phyloP scores from a whole-genome alignment of 2,329 filamentous ascomycete species.

The Aureobasidium sp. region DNA sequence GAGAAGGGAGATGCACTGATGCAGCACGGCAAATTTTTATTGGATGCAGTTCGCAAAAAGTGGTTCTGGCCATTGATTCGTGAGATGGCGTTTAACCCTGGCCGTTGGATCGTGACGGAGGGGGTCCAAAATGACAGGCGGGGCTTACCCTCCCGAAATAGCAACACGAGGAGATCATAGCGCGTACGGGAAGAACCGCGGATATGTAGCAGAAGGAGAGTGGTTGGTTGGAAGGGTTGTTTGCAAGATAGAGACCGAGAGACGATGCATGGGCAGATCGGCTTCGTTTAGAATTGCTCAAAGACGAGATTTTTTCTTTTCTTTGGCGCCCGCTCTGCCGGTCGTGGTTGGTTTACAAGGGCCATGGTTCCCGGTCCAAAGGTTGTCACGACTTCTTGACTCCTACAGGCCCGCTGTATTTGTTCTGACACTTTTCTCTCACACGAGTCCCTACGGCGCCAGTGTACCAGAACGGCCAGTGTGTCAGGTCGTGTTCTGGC shows the following conservation, averaged over 20 bases:
- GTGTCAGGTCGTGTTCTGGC: conserved; percentile 1
- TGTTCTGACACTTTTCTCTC: not conserved
- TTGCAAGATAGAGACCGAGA: not conserved
- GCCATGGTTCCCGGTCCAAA: not conserved
- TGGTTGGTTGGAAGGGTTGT: conserved; percentile 5
- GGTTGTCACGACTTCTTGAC: not conserved
- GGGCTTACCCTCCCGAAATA: not conserved
- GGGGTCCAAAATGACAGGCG: conserved; percentile 6
- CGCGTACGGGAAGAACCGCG: conserved; percentile 4
- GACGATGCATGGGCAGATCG: conserved; percentile 8
- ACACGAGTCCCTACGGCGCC: not conserved
- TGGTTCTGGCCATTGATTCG: conserved; percentile 8
- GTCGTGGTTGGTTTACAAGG: not conserved
- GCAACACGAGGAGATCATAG: conserved; percentile 3
- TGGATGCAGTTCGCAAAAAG: not conserved
- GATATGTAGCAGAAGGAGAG: not conserved
- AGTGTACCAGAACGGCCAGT: conserved; percentile 9
- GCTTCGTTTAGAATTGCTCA: conserved; percentile 10
- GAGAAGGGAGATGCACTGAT: not conserved
- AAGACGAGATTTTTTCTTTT: not conserved
- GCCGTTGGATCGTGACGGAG: not conserved
- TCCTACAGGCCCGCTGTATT: no score
- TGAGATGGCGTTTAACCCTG: conserved; percentile 1
- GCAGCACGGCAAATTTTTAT: not conserved
- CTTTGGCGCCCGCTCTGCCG: conserved; percentile 2